A percentile compares a stretch with the other conserved stretches of the same genome.
These are phyloP conservation scores for Fusarium illudens DNA, from an alignment of 2,329 filamentous ascomycete genomes.

Conservation along the genomic window DNA sequence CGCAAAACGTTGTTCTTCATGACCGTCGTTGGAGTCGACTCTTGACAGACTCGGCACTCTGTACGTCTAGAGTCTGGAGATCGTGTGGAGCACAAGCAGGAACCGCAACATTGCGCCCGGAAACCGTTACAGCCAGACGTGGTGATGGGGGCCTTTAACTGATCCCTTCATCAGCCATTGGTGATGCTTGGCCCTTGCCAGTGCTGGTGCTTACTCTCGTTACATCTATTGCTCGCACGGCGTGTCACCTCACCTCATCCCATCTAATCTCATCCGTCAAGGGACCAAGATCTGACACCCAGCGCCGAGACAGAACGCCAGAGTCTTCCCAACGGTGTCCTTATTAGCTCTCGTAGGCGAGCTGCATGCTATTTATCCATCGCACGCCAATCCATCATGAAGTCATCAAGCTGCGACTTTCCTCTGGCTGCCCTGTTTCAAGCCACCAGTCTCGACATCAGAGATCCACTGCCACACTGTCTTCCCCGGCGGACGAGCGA, in stretches of 20 bases:
- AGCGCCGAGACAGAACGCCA: neutral
- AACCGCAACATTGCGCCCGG: constrained; percentile 35
- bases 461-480: constrained; percentile 21
- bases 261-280: constrained; percentile 15
- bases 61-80: neutral
- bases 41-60: neutral
- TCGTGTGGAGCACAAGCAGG: constrained; percentile 19
- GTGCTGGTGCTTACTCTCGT: constrained; percentile 8
- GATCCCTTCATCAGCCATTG: constrained; percentile 23
- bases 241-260: constrained; percentile 24
- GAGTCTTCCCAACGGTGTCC: neutral
- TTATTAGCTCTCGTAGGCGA: constrained; percentile 1
- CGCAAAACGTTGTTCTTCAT: constrained; percentile 4
- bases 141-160: constrained; percentile 16
- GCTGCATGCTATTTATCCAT: neutral
- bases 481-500: constrained; percentile 17
- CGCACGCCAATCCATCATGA: neutral
- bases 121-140: constrained; percentile 18
- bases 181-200: constrained; percentile 13
- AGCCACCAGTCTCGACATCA: constrained; percentile 15
- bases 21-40: neutral
- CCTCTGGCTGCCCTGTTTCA: constrained; percentile 17
- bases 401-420: constrained; percentile 5
- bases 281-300: constrained; percentile 8
- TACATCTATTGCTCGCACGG: constrained; percentile 10